Evolutionary conservation across 2,329 filamentous ascomycete species (phyloP).

Genomic region (Aspergillus sp.): DNA sequence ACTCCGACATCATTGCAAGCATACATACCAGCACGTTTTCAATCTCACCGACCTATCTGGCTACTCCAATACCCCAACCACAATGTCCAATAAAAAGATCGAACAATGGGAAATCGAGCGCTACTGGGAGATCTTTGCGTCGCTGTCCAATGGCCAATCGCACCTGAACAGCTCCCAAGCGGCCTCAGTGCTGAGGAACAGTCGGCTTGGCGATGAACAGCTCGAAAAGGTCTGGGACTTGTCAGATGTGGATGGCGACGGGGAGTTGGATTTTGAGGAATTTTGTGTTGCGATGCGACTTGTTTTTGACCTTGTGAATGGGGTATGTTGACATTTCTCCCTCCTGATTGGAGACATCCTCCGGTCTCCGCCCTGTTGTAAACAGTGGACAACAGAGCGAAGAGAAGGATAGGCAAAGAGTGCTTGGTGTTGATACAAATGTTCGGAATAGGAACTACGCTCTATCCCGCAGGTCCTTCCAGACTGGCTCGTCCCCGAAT

Average conservation of each 20-base stretch:
- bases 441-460: conserved; percentile 60
- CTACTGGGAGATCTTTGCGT: conserved; percentile 73
- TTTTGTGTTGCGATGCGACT: conserved; percentile 98
- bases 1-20: conserved; percentile 3
- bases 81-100: conserved; percentile 45
- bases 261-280: conserved; percentile 97
- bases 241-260: conserved; percentile 93
- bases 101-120: conserved; percentile 68
- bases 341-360: not conserved
- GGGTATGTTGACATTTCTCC: conserved; percentile 49
- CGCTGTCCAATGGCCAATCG: conserved; percentile 55
- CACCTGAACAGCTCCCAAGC: conserved; percentile 63
- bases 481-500: conserved; percentile 95
- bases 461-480: conserved; percentile 81
- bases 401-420: not conserved
- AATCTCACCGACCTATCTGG: not conserved
- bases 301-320: conserved; percentile 95
- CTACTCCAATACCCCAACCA: conserved; percentile 4
- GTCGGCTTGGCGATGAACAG: conserved; percentile 65
- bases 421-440: too few relatives aligned
- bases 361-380: not conserved
- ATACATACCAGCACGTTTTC: not conserved
- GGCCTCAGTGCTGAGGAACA: conserved; percentile 65
- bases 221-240: conserved; percentile 97
- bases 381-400: not conserved